Evolutionary conservation across 2,329 filamentous ascomycete genomes (phyloP).

Genomic region (Trichophyton verrucosum): DNA sequence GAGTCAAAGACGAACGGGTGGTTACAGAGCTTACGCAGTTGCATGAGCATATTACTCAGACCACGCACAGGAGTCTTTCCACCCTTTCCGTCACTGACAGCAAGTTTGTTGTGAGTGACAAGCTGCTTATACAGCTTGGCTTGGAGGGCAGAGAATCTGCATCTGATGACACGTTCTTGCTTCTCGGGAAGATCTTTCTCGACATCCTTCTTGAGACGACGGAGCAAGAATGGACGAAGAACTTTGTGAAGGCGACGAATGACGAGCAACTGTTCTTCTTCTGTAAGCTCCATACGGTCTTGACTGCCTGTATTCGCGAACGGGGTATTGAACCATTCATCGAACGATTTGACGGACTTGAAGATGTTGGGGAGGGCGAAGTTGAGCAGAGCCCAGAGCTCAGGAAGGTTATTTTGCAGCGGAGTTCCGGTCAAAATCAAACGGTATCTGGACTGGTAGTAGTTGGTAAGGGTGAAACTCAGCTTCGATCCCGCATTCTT

Average conservation of each 20-base stretch:
- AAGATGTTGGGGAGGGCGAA: slow-evolving; percentile 97
- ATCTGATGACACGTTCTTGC: slow-evolving; percentile 98
- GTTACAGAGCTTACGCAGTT: slow-evolving; percentile 95
- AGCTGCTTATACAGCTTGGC: slow-evolving; percentile 94
- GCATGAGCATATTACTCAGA: slow-evolving; percentile 99
- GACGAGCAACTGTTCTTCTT: slow-evolving; percentile 98
- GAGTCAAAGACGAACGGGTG: slow-evolving; percentile 98
- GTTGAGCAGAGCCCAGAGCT: slow-evolving; percentile 96
- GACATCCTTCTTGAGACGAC: slow-evolving; percentile 98
- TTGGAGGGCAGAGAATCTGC: slow-evolving; percentile 91
- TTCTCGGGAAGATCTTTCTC: slow-evolving; percentile 98
- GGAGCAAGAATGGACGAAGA: slow-evolving; percentile 86
- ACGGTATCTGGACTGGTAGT: slow-evolving; percentile 89
- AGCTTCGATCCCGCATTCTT: slow-evolving; percentile 97
- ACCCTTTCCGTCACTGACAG: slow-evolving; percentile 88
- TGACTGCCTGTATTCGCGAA: slow-evolving; percentile 97
- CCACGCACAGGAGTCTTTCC: slow-evolving; percentile 89
- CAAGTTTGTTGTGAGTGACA: slow-evolving; percentile 86
- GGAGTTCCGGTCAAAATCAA: slow-evolving; percentile 96
- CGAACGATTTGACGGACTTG: slow-evolving; percentile 97
- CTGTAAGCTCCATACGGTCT: slow-evolving; percentile 96
- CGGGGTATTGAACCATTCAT: slow-evolving; percentile 99
- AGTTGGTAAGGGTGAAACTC: slow-evolving; percentile 84
- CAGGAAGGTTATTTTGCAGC: slow-evolving; percentile 89
- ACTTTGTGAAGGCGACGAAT: slow-evolving; percentile 98